phyloP scores from a whole-genome alignment of 2,329 filamentous ascomycete species.

The Tolypocladium amazonense region DNA sequence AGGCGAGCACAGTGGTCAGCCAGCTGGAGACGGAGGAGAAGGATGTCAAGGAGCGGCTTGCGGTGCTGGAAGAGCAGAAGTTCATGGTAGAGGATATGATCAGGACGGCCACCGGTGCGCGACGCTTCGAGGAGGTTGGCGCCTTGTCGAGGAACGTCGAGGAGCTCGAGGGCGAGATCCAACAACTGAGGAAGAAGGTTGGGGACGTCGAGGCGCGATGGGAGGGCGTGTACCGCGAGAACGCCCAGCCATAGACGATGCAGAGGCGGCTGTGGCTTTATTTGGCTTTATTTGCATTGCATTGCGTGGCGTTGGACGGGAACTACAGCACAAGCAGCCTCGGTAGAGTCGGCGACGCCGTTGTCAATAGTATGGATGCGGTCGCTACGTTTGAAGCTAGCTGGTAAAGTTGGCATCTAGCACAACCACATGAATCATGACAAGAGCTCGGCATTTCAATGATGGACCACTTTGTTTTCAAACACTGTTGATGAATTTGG shows the following conservation, averaged over 20 bases:
- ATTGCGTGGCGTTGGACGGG: conserved; percentile 22
- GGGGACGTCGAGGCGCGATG: conserved; percentile 52
- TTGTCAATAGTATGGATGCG: neutral
- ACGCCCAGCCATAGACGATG: conserved; percentile 7
- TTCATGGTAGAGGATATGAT: conserved; percentile 87
- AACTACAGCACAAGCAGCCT: neutral
- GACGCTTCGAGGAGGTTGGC: conserved; percentile 78
- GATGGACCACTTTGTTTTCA: neutral
- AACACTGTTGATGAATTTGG: neutral
- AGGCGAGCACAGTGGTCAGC: conserved; percentile 42
- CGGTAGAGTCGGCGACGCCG: neutral
- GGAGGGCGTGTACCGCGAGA: conserved; percentile 38
- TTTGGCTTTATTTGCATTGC: conserved; percentile 16
- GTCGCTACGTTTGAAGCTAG: neutral
- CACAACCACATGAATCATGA: neutral
- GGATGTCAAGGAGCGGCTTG: conserved; percentile 64
- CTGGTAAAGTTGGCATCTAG: neutral
- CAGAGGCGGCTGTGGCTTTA: neutral
- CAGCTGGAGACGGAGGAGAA: conserved; percentile 74
- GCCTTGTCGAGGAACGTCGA: conserved; percentile 71
- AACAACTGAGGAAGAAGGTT: conserved; percentile 53
- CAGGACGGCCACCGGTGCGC: conserved; percentile 59
- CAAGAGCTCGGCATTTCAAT: neutral
- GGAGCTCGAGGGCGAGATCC: conserved; percentile 72
- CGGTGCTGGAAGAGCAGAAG: conserved; percentile 82